Base-by-base conservation (phyloP, 2,329 filamentous ascomycete species). In the Leptoxyphium fumago region DNA sequence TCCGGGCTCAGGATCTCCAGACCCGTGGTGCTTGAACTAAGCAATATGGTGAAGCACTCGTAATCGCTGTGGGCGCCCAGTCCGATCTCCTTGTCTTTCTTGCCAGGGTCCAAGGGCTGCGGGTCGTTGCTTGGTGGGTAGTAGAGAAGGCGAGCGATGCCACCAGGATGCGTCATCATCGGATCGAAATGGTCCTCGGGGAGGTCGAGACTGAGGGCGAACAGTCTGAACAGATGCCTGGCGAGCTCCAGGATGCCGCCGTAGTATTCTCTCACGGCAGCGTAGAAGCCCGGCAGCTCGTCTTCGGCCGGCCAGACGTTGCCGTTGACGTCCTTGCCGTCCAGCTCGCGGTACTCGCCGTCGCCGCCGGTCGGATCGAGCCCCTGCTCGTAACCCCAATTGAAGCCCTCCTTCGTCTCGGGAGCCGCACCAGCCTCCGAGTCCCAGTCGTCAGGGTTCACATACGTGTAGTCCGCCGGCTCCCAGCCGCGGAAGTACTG, bases 341-440 rank as follows among this genome's bases (percentile, higher is more conserved):
- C 64, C 3, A 68, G 48, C 30, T 68, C 64, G 11, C 53, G 50
- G 47, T 67, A 67, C 45, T 56, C 45, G 4, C 64, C 64, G 55
- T 69, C 64, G 11, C 64, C 64, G 4, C 63, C 64, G 1, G 53
- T 61, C 2, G 52, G 55, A 44, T 67, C 65, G 5, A 68, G 53
- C 8, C 50, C 56, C 15, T 50, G 53, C 49, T 67, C 65, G 44
- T 69, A 68, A 6, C 62, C 60, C 52, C 61, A 66, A 42, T 67
- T 67, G 52, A 65, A 67, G 2, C 58, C 62, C 43, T 67, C 62
- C 45, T 67, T 67, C 0, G 60, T 61, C 50, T 68, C 64, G 13
- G 57, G 52, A 7, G 49, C 50, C 10, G 51, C 54, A 15, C 50
- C 48, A 4, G 13, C 15, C 11, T 46, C 46, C 10, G 43, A 42